Base-by-base conservation (phyloP, 2,329 filamentous ascomycete species). In the Plectosphaerella sp. region DNA sequence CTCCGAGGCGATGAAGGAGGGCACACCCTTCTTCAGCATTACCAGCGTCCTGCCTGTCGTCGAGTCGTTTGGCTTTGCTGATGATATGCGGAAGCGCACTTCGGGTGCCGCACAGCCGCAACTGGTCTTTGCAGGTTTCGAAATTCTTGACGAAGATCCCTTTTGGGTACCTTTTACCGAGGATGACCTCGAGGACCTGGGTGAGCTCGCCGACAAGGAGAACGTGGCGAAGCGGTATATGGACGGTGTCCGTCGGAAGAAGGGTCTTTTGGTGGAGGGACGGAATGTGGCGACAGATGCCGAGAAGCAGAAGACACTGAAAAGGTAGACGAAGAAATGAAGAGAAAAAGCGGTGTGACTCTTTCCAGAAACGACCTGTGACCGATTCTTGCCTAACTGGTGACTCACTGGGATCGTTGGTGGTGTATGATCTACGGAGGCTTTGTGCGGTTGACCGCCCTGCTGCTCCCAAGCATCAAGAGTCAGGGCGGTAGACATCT, bases 131-230 rank as follows among this genome's bases (percentile, higher is more conserved):
- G 83, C 89, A 8, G 94, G 94, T 1, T 99, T 92, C 65, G 91
- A 97, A 69, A 82, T 96, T 60, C 77, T 97, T 2, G 91, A 97
- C 67, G 88, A 97, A 71, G 94, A 99, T 74, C 94, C 94, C 0
- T 96, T 95, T 74, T 99, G 94, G 94, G 91, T 96, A 46, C 94
- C 94, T 1, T 91, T 91, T 58, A 97, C 93, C 0, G 94, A 97
- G 66, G 94, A 97, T 67, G 91, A 99, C 64, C 72, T 99, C 49
- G 94, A 99, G 77, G 94, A 99, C 75, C 73, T 99, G 55, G 94
- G 94, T 24, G 93, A 97, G 76, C 75, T 93, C 66, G 94, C 90
- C 4, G 94, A 99, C 72, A 83, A 83, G 64, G 94, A 97, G 77
- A 97, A 97, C 71, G 89, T 97, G 48, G 94, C 94, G 22, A 96